Evolutionary conservation across 1,284 basidiomycete species (phyloP).

Genomic region (Apiotrichum mycotoxinovorans): DNA sequence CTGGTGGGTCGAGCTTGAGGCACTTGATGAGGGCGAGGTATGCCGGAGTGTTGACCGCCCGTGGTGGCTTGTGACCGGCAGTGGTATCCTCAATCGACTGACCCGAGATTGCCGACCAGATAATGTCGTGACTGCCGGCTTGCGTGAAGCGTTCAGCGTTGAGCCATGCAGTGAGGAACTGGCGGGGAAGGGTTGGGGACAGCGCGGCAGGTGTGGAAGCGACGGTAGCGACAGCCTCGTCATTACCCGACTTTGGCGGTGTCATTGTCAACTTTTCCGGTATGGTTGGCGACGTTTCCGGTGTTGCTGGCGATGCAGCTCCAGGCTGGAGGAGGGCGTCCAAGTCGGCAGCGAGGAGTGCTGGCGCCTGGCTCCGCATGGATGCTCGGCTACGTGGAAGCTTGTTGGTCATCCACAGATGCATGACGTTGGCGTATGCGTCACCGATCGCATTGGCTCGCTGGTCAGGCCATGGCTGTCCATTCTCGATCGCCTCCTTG

Average conservation of each 20-base stretch:
- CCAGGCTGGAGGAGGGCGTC: slow-evolving; percentile 5
- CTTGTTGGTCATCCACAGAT: background rate
- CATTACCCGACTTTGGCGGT: background rate
- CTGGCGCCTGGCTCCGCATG: background rate
- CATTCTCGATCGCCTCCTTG: background rate
- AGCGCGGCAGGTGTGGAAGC: too few species aligned
- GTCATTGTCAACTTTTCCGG: too few species aligned
- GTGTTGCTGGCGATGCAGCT: too few species aligned
- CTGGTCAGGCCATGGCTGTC: background rate
- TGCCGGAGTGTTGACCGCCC: background rate
- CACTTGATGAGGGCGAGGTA: background rate
- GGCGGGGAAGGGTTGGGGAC: slow-evolving; percentile 1
- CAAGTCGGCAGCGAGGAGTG: slow-evolving; percentile 20
- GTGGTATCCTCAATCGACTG: background rate
- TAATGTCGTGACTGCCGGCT: background rate
- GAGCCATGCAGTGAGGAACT: slow-evolving; percentile 29
- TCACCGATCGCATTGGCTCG: background rate
- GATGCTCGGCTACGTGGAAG: background rate
- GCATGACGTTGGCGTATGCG: slow-evolving; percentile 1
- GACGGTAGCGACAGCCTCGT: too few species aligned
- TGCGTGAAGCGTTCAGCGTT: slow-evolving; percentile 21
- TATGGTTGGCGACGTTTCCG: too few species aligned
- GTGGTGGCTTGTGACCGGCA: background rate
- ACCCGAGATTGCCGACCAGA: background rate
- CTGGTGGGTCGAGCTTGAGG: background rate